A percentile compares a stretch with the other conserved stretches of the same genome.
phyloP scores from a whole-genome alignment of 768 basidiomycete species.

The Phlegmacium glaucopus region DNA sequence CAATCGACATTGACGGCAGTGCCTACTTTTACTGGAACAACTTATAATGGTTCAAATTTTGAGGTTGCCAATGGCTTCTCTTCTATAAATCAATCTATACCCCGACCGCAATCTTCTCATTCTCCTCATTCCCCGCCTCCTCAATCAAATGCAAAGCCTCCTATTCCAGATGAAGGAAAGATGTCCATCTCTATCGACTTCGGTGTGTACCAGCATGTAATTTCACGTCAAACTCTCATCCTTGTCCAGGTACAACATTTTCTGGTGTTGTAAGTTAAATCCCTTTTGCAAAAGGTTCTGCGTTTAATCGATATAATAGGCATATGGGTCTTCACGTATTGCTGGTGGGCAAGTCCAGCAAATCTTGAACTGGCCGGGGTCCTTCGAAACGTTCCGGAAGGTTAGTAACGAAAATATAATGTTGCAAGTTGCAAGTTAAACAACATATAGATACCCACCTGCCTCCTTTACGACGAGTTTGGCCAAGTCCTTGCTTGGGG shows the following conservation, averaged over 20 bases:
- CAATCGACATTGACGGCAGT: conserved; percentile 11
- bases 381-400: conserved; percentile 84
- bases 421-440: conserved; percentile 3
- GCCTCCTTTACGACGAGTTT: conserved; percentile 73
- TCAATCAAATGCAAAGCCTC: conserved; percentile 18
- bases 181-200: conserved; percentile 84
- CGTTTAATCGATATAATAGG: conserved; percentile 39
- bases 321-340: conserved; percentile 84
- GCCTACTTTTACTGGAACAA: conserved; percentile 15
- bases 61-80: conserved; percentile 21
- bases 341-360: conserved; percentile 78
- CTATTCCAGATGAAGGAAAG: conserved; percentile 61
- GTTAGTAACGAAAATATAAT: conserved; percentile 25
- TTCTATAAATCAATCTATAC: conserved; percentile 23
- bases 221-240: conserved; percentile 1
- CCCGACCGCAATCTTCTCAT: conserved; percentile 30
- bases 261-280: conserved; percentile 71
- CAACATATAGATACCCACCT: conserved; percentile 61
- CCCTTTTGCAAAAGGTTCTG: neutral
- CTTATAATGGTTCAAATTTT: conserved; percentile 23
- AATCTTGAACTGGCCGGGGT: conserved; percentile 83
- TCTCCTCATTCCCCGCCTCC: conserved; percentile 16
- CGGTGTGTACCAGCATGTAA: conserved; percentile 42
- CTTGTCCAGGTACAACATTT: conserved; percentile 70
- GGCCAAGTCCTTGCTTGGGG: conserved; percentile 83